Base-by-base conservation (phyloP, 139 green algal species). In the Yamagishiella unicocca region DNA sequence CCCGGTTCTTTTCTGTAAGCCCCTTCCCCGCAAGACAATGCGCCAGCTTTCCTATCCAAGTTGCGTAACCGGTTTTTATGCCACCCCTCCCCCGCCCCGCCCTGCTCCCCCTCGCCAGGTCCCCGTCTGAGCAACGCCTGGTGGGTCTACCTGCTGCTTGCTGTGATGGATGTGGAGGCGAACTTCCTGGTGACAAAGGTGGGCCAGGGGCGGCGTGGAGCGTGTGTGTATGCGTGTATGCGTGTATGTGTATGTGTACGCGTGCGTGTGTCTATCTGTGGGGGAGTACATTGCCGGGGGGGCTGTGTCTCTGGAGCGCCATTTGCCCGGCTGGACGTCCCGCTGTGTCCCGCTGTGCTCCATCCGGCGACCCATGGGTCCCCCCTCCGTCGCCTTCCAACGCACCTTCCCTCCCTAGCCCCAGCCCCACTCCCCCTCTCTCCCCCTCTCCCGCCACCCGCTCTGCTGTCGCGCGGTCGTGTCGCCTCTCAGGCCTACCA, bases 91-190 rank as follows among this genome's bases (percentile, higher is more conserved):
- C 6, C 67, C n/a, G 21, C 40, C 40, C 9, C 40, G 24, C 40
- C 24, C 64, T 21, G 7, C 64, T 42, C 64, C 38, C 37, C 6
- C 35, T 35, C 35, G 70, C 33, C 74, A 72, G 75, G 83, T 27
- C 37, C 67, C 55, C 4, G 40, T 33, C 70, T 81, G 9, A 77
- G 42, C 64, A 89, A 67, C 46, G 17, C 35, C 2, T 62, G 73
- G 43, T 45, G n/a, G 54, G 42, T 74, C 19, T 98, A 95, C 90
- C 83, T 92, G 25, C 21, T 91, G 24, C 90, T 97, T 14, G 94
- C 94, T 0, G 33, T 95, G 14, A 64, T 98, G 38, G 96, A 98
- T 79, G 93, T 97, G 25, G 90, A 97, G 82, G 96, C 87, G 0
- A 98, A 98, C 89, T 94, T 88, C 54, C 70, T 93, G 21, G 89